phyloP scores from a whole-genome alignment of 441 rosid genomes.

The Pelargonium cotyledonis region DNA sequence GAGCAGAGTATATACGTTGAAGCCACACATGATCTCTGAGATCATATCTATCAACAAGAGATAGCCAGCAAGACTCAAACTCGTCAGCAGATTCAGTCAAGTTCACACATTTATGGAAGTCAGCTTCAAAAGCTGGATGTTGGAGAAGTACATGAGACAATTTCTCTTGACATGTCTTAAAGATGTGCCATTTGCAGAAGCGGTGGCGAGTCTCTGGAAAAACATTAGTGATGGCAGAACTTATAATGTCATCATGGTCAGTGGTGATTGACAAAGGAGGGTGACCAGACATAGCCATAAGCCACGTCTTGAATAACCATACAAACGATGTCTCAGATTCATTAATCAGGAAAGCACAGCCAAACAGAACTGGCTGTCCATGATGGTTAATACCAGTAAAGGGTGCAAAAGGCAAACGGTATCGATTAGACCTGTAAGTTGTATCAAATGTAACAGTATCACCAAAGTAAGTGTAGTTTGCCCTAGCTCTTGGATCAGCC shows the following conservation, averaged over 20 bases:
- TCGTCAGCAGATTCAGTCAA: constrained; percentile 84
- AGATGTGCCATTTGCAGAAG: constrained; percentile 77
- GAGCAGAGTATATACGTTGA: constrained; percentile 58
- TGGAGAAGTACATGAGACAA: constrained; percentile 65
- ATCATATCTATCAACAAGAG: constrained; percentile 71
- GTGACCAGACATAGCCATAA: constrained; percentile 74
- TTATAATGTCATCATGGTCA: constrained; percentile 73
- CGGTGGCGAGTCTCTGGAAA: constrained; percentile 83
- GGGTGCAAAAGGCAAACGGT: constrained; percentile 77
- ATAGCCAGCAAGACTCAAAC: constrained; percentile 79
- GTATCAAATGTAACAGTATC: constrained; percentile 79
- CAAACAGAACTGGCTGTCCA: constrained; percentile 79
- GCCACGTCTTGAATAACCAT: constrained; percentile 90
- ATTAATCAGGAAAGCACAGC: constrained; percentile 83
- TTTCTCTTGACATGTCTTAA: constrained; percentile 86
- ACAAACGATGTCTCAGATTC: constrained; percentile 80
- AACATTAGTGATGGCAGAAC: constrained; percentile 64
- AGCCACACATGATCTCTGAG: constrained; percentile 82
- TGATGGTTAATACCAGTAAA: constrained; percentile 96
- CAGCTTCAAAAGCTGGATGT: constrained; percentile 73
- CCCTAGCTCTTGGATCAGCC: constrained; percentile 94
- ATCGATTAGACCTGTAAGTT: constrained; percentile 53
- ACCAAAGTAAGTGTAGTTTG: constrained; percentile 76
- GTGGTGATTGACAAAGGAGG: constrained; percentile 75
- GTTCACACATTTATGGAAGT: constrained; percentile 79